phyloP scores from a whole-genome alignment of 1,284 basidiomycete genomes.

The Cryptococcus sp. region DNA sequence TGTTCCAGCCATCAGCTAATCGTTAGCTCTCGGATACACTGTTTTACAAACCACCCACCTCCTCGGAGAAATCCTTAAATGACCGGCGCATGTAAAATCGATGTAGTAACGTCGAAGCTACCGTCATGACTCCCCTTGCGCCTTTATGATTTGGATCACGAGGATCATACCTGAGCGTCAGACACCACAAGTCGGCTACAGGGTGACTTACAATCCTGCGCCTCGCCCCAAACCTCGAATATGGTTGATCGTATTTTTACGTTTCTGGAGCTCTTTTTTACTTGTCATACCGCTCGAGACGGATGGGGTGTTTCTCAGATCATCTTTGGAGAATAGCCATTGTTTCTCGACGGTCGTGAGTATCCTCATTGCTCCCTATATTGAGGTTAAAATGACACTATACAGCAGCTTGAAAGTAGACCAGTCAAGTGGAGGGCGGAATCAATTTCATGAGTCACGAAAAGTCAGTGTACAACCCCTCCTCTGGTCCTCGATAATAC shows the following conservation, averaged over 20 bases:
- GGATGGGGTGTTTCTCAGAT: constrained; percentile 31
- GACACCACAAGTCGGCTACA: neutral
- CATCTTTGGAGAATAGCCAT: constrained; percentile 30
- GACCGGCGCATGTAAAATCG: constrained; percentile 91
- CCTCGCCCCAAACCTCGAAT: constrained; percentile 22
- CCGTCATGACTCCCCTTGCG: constrained; percentile 55
- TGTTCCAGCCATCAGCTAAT: constrained; percentile 79
- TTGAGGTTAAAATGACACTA: too few relatives aligned
- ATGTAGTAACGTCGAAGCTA: constrained; percentile 85
- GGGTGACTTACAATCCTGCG: constrained; percentile 10
- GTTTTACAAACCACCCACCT: constrained; percentile 18
- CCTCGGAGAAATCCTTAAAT: constrained; percentile 67
- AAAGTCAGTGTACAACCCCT: neutral
- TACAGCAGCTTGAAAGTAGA: too few relatives aligned
- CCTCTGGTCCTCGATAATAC: neutral
- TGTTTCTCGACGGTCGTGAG: constrained; percentile 27
- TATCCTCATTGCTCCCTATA: constrained; percentile 19
- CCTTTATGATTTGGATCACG: constrained; percentile 11
- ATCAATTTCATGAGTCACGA: neutral
- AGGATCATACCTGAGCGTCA: neutral
- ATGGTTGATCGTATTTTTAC: constrained; percentile 26
- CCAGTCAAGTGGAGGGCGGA: neutral
- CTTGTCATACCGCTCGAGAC: constrained; percentile 21
- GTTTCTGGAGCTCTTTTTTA: constrained; percentile 26
- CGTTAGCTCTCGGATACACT: neutral